Conservation (phyloP, 306 rosid species). For the Aeschynomene evenia region DNA sequence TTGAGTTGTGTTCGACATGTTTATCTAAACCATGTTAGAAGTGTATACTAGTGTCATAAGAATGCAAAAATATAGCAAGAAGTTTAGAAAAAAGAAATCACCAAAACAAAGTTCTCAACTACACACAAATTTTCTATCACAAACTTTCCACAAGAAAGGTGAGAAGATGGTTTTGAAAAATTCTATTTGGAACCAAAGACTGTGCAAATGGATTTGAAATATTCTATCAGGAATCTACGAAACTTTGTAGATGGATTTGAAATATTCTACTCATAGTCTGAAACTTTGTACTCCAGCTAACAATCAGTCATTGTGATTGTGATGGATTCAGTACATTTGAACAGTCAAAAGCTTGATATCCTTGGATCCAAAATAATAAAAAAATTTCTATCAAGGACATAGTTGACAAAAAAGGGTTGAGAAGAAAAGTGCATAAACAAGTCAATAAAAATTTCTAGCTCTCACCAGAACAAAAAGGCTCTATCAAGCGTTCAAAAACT, state of each 20-base stretch:
- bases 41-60: background rate
- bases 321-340: constrained; percentile 7
- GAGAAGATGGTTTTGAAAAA: constrained; percentile 1
- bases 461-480: constrained; percentile 95
- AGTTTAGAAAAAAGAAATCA: background rate
- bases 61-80: background rate
- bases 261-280: background rate
- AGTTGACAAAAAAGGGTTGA: constrained; percentile 4
- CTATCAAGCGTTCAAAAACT: constrained; percentile 97
- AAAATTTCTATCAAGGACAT: constrained; percentile 15
- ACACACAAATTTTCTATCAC: background rate
- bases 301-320: background rate
- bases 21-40: no score
- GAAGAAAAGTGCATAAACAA: constrained; percentile 12
- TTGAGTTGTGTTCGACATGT: no score
- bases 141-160: background rate
- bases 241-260: constrained; percentile 9
- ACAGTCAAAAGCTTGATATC: background rate
- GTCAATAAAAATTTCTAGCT: background rate
- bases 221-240: background rate
- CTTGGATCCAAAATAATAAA: background rate
- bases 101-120: background rate
- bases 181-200: no score
- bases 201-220: constrained; percentile 4
- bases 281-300: constrained; percentile 5